Base-by-base conservation (phyloP, 495 filamentous ascomycete genomes). In the Xylaria palmicola region DNA sequence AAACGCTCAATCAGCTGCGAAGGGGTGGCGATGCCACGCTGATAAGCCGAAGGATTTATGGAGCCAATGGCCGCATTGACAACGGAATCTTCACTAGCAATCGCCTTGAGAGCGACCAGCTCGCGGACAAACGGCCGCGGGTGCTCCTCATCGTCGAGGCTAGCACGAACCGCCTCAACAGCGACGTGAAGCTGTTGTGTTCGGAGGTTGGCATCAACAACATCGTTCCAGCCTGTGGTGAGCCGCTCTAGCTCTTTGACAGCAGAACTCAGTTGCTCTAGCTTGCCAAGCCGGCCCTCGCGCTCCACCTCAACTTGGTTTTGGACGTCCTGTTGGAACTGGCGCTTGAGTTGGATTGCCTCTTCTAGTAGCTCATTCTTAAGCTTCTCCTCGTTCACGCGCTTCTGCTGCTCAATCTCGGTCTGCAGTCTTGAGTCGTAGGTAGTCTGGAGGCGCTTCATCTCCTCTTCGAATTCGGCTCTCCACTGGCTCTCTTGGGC, bases 131-230 rank as follows among this genome's bases (percentile, higher is more conserved):
- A 98, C 0, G 94, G 94, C 22, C 86, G 84, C 39, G 93, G 87
- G 60, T 85, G 83, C 45, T 87, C 80, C 13, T 87, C 78, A 45
- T 87, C 87, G 71, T 91, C 88, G 20, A 96, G 85, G 47, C 86
- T 87, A 62, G 89, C 85, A 40, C 90, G 88, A 6, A 98, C 91
- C 37, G 93, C 91, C 65, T 98, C 95, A 27, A 98, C 89, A 4
- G 94, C 94, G 39, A 97, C 91, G 70, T 94, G 90, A 15, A 97
- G 85, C 72, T 97, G 90, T 76, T 98, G 94, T 5, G 95, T 97
- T 75, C 88, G 88, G 56, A 98, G 85, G 76, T 92, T 96, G 49
- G 82, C 79, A 69, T 97, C 91, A 26, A 98, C 86, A 22, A 98
- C 90, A 6, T 86, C 82, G 72, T 89, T 91, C 90, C 90, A 97